Evolutionary conservation across 2,329 filamentous ascomycete genomes (phyloP).

Genomic region (Fonsecaea erecta): DNA sequence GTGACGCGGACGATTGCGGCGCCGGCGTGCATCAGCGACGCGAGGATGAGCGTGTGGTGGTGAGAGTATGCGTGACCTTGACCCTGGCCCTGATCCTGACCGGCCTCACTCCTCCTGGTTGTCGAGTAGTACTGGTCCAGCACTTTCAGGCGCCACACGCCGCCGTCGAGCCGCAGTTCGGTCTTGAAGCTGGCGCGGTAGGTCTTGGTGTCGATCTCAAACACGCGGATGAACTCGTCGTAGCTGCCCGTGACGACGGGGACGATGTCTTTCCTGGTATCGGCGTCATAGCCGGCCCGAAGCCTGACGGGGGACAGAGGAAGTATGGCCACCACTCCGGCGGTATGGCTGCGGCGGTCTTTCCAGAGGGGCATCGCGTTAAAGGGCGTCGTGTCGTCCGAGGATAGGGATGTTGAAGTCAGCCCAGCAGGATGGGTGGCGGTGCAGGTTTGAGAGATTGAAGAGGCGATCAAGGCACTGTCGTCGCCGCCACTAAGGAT

Average conservation of each 20-base stretch:
- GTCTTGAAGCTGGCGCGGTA: constrained; percentile 46
- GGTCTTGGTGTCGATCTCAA: constrained; percentile 45
- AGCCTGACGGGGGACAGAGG: constrained; percentile 59
- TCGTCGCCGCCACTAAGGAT: constrained; percentile 73
- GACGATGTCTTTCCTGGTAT: constrained; percentile 41
- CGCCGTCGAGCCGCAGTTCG: constrained; percentile 71
- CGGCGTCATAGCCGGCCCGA: background rate
- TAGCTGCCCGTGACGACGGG: constrained; percentile 87
- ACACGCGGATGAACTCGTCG: constrained; percentile 78
- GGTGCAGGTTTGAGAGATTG: constrained; percentile 34
- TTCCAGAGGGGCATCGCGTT: constrained; percentile 40
- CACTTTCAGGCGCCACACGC: constrained; percentile 84
- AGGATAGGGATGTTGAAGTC: constrained; percentile 34
- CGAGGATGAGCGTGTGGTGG: constrained; percentile 63
- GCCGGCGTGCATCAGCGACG: constrained; percentile 93
- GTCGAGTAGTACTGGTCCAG: constrained; percentile 35
- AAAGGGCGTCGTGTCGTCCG: constrained; percentile 5
- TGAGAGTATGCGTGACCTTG: no score
- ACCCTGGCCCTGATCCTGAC: background rate
- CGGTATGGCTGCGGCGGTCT: constrained; percentile 66
- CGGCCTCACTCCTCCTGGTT: background rate
- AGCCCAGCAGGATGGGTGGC: background rate
- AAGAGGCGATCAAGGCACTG: constrained; percentile 54
- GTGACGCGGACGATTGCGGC: constrained; percentile 64
- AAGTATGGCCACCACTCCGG: constrained; percentile 85